Conservation (phyloP, 2,329 filamentous ascomycete genomes). For the Neophaeococcomyces aloes region DNA sequence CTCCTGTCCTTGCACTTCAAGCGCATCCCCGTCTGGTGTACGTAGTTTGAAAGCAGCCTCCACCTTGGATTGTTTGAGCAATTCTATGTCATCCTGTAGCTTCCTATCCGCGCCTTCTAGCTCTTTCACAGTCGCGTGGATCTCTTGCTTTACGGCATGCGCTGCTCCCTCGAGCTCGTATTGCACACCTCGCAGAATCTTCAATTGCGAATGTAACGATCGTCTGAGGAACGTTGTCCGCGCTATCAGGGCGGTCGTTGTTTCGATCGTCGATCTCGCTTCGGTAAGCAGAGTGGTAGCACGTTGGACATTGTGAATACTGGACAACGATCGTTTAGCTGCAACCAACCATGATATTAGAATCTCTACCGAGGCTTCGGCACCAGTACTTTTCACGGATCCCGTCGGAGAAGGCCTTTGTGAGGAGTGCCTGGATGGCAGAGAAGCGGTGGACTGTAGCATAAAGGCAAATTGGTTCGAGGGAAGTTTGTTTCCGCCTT, state of each 20-base stretch:
- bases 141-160: constrained; percentile 33
- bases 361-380: constrained; percentile 47
- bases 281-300: constrained; percentile 76
- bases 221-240: constrained; percentile 57
- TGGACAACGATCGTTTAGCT: constrained; percentile 76
- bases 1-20: constrained; percentile 1
- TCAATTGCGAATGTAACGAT: constrained; percentile 45
- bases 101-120: constrained; percentile 50
- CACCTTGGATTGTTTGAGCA: constrained; percentile 48
- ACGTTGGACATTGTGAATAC: constrained; percentile 70
- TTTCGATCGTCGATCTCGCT: constrained; percentile 65
- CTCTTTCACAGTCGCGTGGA: constrained; percentile 40
- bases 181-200: constrained; percentile 34
- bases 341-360: constrained; percentile 76
- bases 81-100: constrained; percentile 45
- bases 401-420: constrained; percentile 2
- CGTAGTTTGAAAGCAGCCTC: constrained; percentile 45
- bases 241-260: constrained; percentile 62
- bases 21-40: neutral
- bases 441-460: neutral
- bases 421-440: constrained; percentile 7
- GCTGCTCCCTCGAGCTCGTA: constrained; percentile 35
- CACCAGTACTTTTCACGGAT: neutral
- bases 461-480: neutral
- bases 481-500: neutral